Conservation (phyloP, 169 alveolate species). For the Plasmodium vivax region DNA sequence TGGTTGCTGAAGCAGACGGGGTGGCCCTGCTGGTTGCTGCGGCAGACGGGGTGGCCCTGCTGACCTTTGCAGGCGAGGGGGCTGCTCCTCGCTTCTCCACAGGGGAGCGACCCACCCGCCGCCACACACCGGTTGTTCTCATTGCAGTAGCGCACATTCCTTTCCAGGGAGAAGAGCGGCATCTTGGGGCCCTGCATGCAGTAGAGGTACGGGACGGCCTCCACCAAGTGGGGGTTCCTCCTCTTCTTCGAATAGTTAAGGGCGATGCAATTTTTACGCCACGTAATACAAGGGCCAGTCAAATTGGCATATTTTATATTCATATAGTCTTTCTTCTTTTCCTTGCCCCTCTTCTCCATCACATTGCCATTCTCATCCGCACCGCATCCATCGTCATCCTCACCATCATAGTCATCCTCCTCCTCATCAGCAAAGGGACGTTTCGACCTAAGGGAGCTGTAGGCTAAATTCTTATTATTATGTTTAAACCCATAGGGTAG, state of each 20-base stretch:
- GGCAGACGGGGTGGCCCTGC: background rate
- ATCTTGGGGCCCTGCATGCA: conserved; percentile 38
- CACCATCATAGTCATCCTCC: background rate
- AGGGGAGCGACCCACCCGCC: background rate
- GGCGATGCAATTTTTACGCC: conserved; percentile 80
- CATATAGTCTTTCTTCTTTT: conserved; percentile 81
- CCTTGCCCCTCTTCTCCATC: conserved; percentile 78
- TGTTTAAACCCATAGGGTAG: conserved; percentile 91
- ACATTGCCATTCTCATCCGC: conserved; percentile 14
- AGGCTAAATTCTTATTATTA: conserved; percentile 85
- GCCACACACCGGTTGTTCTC: conserved; percentile 3
- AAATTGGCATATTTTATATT: conserved; percentile 80
- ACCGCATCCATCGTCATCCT: conserved; percentile 13
- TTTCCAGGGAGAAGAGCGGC: conserved; percentile 38
- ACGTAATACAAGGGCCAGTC: conserved; percentile 82
- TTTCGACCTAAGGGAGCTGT: conserved; percentile 22
- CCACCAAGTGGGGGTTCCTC: conserved; percentile 15
- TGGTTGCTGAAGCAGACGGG: conserved; percentile 73
- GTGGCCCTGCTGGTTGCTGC: conserved; percentile 42
- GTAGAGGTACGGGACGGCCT: conserved; percentile 19
- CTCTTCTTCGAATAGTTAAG: conserved; percentile 18
- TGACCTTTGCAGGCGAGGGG: background rate
- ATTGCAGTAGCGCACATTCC: conserved; percentile 48
- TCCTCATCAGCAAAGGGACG: background rate
- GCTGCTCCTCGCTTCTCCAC: background rate